Conservation (phyloP, 2,329 filamentous ascomycete species). For the Trichophyton schoenleinii region DNA sequence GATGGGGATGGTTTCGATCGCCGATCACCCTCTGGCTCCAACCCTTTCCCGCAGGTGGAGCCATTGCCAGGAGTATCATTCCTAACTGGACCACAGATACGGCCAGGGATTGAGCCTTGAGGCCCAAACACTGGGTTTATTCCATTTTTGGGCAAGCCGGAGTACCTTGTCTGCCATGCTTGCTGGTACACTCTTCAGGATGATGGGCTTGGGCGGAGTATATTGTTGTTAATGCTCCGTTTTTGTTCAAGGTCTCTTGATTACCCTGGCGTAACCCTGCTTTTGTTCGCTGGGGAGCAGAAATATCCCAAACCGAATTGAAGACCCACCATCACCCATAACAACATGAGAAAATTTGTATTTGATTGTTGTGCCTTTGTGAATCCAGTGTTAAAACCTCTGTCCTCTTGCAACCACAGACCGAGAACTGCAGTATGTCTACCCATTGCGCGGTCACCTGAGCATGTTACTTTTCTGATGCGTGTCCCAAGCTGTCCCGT, state of each 20-base stretch:
- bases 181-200: neutral
- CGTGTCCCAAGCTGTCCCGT: neutral
- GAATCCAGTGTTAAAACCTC: neutral
- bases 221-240: neutral
- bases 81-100: slow-evolving; percentile 1
- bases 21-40: neutral
- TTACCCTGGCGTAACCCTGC: neutral
- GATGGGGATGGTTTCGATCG: neutral
- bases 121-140: neutral
- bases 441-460: neutral
- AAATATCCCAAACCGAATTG: neutral
- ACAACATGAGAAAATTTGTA: neutral
- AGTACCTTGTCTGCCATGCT: slow-evolving; percentile 2
- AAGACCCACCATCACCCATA: neutral
- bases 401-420: too few relatives aligned
- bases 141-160: slow-evolving; percentile 2
- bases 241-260: neutral
- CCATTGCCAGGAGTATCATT: neutral
- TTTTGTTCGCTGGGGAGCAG: neutral
- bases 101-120: neutral
- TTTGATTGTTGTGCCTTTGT: neutral
- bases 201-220: neutral
- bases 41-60: neutral
- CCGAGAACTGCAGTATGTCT: neutral
- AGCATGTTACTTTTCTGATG: neutral